These are phyloP conservation scores for Zymoseptoria tritici DNA, from an alignment of 2,329 filamentous ascomycete genomes.

Conservation along the genomic window DNA sequence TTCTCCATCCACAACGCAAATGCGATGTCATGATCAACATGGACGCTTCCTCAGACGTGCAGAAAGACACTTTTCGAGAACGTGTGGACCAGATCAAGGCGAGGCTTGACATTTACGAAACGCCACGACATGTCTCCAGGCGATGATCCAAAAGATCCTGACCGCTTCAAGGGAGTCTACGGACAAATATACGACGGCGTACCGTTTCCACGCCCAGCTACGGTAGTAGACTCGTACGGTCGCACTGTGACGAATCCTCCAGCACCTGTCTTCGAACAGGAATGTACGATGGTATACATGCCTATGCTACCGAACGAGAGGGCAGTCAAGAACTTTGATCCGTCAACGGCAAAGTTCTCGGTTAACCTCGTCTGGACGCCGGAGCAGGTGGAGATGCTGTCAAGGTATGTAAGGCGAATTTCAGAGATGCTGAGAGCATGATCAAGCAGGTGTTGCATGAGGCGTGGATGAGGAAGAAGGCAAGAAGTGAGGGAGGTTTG, in stretches of 20 bases:
- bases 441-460: slow-evolving; percentile 22
- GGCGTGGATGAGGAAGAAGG: slow-evolving; percentile 20
- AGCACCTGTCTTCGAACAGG: slow-evolving; percentile 16
- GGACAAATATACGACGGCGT: slow-evolving; percentile 26
- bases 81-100: slow-evolving; percentile 29
- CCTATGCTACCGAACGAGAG: slow-evolving; percentile 27
- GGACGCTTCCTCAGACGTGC: slow-evolving; percentile 28
- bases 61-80: slow-evolving; percentile 29
- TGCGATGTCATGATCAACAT: slow-evolving; percentile 30
- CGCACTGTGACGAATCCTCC: slow-evolving; percentile 24
- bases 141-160: slow-evolving; percentile 18
- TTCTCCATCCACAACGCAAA: slow-evolving; percentile 22
- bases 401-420: slow-evolving; percentile 24
- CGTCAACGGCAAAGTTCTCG: slow-evolving; percentile 27
- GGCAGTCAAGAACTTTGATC: slow-evolving; percentile 28
- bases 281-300: slow-evolving; percentile 29
- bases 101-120: slow-evolving; percentile 27
- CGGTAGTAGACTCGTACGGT: slow-evolving; percentile 27
- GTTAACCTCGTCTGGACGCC: slow-evolving; percentile 30
- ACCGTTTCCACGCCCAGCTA: slow-evolving; percentile 16
- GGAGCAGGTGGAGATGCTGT: slow-evolving; percentile 29
- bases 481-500: slow-evolving; percentile 7
- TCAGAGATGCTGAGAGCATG: slow-evolving; percentile 19
- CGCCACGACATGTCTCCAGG: slow-evolving; percentile 20
- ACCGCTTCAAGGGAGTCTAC: slow-evolving; percentile 27